Conservation (phyloP, 768 basidiomycete genomes). For the Hygrophorus pudorinus region DNA sequence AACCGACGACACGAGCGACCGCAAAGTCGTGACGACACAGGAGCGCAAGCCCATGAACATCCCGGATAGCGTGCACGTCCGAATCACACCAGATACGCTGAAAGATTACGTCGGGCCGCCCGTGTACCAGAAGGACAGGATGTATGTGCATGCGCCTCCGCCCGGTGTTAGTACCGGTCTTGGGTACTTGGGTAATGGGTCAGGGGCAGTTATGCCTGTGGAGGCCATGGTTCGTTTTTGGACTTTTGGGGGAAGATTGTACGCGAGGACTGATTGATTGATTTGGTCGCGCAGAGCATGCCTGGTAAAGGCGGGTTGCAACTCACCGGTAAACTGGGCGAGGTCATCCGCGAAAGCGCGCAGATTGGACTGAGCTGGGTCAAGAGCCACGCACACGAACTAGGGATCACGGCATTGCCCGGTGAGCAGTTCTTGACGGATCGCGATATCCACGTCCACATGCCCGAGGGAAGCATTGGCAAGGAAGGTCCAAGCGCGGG, state of each 20-base stretch:
- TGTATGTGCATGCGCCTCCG: constrained; percentile 75
- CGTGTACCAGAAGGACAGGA: constrained; percentile 88
- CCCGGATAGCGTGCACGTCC: constrained; percentile 68
- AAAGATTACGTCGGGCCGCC: constrained; percentile 97
- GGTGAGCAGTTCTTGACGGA: constrained; percentile 77
- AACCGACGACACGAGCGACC: constrained; percentile 18
- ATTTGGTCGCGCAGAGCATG: constrained; percentile 60
- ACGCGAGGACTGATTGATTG: neutral
- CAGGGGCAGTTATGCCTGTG: constrained; percentile 94
- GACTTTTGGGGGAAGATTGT: neutral
- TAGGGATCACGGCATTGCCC: constrained; percentile 70
- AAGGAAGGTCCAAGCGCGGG: constrained; percentile 98
- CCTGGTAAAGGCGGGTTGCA: constrained; percentile 91
- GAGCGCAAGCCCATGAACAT: constrained; percentile 74
- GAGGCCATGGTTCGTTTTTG: constrained; percentile 70
- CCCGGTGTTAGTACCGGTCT: constrained; percentile 92
- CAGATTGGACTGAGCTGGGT: constrained; percentile 94
- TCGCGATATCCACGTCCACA: constrained; percentile 89
- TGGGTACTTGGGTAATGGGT: constrained; percentile 94
- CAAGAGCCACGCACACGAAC: constrained; percentile 78
- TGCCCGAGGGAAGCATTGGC: constrained; percentile 90
- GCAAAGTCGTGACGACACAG: constrained; percentile 60
- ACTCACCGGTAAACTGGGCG: constrained; percentile 94
- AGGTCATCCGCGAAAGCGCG: constrained; percentile 94
- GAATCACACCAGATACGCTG: constrained; percentile 77